These are phyloP conservation scores for Nymphaea thermarum DNA, from an alignment of 164 flowering plant species.

Conservation along the genomic window DNA sequence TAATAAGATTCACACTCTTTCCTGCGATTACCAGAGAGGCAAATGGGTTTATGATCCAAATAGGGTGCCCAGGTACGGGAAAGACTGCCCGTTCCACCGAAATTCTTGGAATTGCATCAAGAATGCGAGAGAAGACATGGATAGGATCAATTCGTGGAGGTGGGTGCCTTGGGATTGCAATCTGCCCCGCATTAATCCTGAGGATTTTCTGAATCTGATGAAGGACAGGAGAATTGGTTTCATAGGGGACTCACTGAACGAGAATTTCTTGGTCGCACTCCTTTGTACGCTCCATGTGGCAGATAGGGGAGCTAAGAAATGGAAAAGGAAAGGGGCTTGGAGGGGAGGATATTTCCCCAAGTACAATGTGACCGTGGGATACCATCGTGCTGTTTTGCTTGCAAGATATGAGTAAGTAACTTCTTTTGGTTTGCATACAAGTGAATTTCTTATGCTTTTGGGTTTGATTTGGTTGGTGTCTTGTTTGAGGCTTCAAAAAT, in stretches of 20 bases:
- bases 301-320: constrained; percentile 64
- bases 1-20: neutral
- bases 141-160: constrained; percentile 64
- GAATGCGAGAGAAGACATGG: constrained; percentile 73
- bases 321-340: constrained; percentile 97
- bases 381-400: constrained; percentile 90
- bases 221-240: constrained; percentile 68
- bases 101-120: constrained; percentile 87
- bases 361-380: constrained; percentile 84
- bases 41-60: constrained; percentile 41
- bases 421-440: neutral
- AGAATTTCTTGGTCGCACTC: constrained; percentile 72
- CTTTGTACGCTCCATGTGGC: constrained; percentile 57
- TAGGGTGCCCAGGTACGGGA: constrained; percentile 43
- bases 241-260: constrained; percentile 91
- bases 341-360: constrained; percentile 85
- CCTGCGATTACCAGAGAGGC: constrained; percentile 62
- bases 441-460: neutral
- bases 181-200: constrained; percentile 42
- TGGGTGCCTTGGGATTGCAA: constrained; percentile 67
- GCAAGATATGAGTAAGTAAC: constrained; percentile 71
- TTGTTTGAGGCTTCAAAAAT: too few species aligned
- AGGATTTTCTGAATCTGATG: constrained; percentile 45
- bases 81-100: constrained; percentile 75
- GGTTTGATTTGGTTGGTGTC: neutral